Base-by-base conservation (phyloP, 352 stramenopile genomes). In the Pythium monospermum region DNA sequence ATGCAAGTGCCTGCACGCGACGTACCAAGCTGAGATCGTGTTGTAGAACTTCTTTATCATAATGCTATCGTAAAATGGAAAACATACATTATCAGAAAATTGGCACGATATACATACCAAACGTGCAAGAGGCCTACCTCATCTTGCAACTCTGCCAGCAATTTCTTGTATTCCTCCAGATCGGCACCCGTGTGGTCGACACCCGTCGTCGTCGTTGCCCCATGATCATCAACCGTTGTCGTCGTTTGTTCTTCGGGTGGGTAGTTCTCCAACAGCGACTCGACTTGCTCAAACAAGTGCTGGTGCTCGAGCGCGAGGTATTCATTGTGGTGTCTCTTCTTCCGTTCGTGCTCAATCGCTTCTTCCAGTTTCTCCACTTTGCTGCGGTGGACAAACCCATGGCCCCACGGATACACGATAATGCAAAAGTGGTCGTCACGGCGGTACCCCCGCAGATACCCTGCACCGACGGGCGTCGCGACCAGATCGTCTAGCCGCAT, bases 351-450 rank as follows among this genome's bases (percentile, higher is more conserved):
- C 7, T 59, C 59, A 43, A 66, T 58, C 21, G 59, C 59, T 1
- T 52, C 27, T 1, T 53, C 52, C 15, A 66, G 37, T 15, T 42
- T 69, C 51, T 82, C 60, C 18, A 91, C 67, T 7, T 76, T 55
- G n/a, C 60, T 68, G 19, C 78, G 44, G 36, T 84, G 76, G 26
- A 92, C 59, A 57, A 83, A 89, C 21, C 76, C 82, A 22, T 90
- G 69, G 1, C 78, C 82, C 75, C 76, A 92, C 6, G 81, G 76
- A 55, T 73, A 92, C 35, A 87, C 31, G 4, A 92, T 62, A 25
- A 81, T 73, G 51, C 76, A 92, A 50, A 87, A 81, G 28, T 58
- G 39, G 50, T 92, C 76, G 0, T 79, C 60, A 1, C 23, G 48
- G 27, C 81, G 66, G 53, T 77, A 88, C 4, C 59, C 75, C 27